Evolutionary conservation across 2,329 filamentous ascomycete species (phyloP), one percentile per base, ranked within the genome.

Genomic region (Sporothrix phasma): DNA sequence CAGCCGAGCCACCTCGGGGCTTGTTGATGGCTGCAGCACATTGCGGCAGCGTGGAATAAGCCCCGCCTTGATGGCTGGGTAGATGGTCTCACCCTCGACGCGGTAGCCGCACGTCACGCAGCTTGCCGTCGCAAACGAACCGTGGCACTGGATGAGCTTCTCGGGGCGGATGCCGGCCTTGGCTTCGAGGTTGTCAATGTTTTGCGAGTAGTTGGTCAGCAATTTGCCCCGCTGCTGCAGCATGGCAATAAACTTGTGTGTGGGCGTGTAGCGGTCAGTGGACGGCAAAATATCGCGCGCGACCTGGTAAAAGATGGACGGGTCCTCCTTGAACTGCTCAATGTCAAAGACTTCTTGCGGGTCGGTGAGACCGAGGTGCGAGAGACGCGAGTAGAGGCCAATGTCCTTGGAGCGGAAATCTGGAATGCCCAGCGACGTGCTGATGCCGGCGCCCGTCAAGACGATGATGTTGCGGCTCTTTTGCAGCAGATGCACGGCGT

Each of bases 261-360:
- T 97, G 0, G 93, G 92, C 0, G 93, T 92, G 78, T 86, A 96
- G 70, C 86, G 86, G 69, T 90, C 86, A 15, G 88, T 86, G 24
- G 85, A 84, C 11, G 93, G 92, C 34, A 97, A 78, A 68, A 97
- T 96, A 73, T 96, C 91, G 73, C 90, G 90, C 54, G 93, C 93
- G 54, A 97, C 85, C 1, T 86, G 88, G 79, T 95, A 99, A 79
- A 99, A 99, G 68, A 93, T 65, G 68, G 81, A 84, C 1, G 94
- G 94, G 72, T 97, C 89, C 56, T 92, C 83, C 69, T 86, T 86
- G 75, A 99, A 99, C 69, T 92, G 81, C 61, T 85, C 77, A 68
- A 97, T 94, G 76, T 96, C 91, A 72, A 99, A 99, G 29, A 97
- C 92, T 72, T 97, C 92, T 73, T 97, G 92, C 1, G 93, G 93